phyloP scores from a whole-genome alignment of 768 basidiomycete species.

The Termitomyces sp. region DNA sequence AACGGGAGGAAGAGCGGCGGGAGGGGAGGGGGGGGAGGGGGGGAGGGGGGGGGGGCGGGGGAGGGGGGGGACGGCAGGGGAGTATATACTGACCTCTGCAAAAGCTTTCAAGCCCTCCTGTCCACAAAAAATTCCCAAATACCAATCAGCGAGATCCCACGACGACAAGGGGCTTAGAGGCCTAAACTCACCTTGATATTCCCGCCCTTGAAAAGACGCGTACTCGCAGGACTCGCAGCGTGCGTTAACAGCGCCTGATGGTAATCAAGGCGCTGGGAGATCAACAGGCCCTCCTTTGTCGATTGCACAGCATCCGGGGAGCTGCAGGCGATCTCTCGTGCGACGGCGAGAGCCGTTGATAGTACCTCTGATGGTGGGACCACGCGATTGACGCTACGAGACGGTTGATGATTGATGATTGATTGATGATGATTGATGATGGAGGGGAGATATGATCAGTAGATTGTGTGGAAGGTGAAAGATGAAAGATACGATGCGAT shows the following conservation, averaged over 20 bases:
- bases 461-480: background rate
- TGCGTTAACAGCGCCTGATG: conserved; percentile 47
- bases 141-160: no score
- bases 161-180: no score
- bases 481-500: no score
- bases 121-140: background rate
- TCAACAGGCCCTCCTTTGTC: conserved; percentile 65
- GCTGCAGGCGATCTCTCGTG: conserved; percentile 52
- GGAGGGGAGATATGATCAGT: no score
- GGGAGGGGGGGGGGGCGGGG: no score
- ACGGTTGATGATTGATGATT: no score
- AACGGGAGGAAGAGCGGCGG: no score
- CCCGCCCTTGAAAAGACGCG: conserved; percentile 48
- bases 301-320: conserved; percentile 79
- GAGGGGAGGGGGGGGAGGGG: no score
- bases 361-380: conserved; percentile 55
- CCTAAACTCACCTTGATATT: conserved; percentile 59
- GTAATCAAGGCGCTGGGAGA: conserved; percentile 47
- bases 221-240: conserved; percentile 40
- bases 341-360: conserved; percentile 55
- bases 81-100: conserved; percentile 47
- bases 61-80: no score
- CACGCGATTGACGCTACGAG: conserved; percentile 61
- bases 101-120: conserved; percentile 74
- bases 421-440: no score